Evolutionary conservation across 345 rosid genomes (phyloP), one percentile per base, ranked within the genome.

Genomic region (Eucalyptus curtisii): DNA sequence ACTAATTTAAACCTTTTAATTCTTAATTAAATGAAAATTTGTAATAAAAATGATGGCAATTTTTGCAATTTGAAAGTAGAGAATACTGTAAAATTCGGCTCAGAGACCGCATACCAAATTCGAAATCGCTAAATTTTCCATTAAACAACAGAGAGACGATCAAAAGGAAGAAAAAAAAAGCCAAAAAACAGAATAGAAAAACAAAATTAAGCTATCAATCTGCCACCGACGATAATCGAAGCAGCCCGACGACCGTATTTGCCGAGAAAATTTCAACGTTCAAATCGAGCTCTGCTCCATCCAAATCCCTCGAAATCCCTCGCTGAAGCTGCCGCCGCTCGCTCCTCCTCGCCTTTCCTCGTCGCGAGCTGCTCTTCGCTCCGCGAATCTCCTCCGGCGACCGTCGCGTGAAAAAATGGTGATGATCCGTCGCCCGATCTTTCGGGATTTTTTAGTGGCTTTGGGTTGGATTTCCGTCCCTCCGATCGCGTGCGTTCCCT

Each of bases 171-270:
- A 52, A 6, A 1, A 59, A 11, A 59, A 12, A 12, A 27, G 1
- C n/a, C n/a, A 11, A 5, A 5, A 24, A 2, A 7, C 5, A 0
- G 2, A 15, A 2, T 3, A 17, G 17, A 6, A 64, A n/a, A 13
- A 64, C 37, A 30, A n/a, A 64, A 14, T 64, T 64, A 6, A n/a
- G 40, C 20, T 7, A 13, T 3, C 20, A n/a, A 64, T 64, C 76
- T 64, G 68, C 68, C 68, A 59, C n/a, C 68, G 68, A 0, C 68
- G 68, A 59, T 6, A 68, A 68, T 68, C 22, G 7, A 68, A 71
- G 81, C 6, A 9, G 81, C 81, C 45, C 81, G 22, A 17, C 44
- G 81, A 17, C 44, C 25, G 8, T 13, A 1, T 9, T 33, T 2
- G 81, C 81, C 81, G 19, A 19, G 45, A 33, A 19, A 71, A 37